Conservation (phyloP, 805 yeast genomes). For the Maudiozyma turicensis region DNA sequence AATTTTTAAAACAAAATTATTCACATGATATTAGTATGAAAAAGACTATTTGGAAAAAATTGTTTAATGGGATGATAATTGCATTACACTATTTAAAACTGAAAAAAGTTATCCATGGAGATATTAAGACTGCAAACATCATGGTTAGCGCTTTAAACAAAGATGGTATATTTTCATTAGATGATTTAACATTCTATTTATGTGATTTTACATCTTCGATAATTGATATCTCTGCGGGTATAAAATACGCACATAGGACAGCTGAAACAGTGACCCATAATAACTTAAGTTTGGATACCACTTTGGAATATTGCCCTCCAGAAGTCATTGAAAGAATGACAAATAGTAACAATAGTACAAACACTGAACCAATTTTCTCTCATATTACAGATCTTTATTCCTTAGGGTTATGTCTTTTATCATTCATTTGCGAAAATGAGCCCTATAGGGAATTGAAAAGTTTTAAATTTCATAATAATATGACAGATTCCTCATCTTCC, state of each 20-base stretch:
- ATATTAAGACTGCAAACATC: conserved; percentile 17
- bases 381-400: conserved; percentile 12
- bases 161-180: neutral
- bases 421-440: conserved; percentile 12
- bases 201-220: conserved; percentile 15
- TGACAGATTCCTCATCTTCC: neutral
- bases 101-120: conserved; percentile 12
- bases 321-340: conserved; percentile 5
- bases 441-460: conserved; percentile 11
- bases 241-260: neutral
- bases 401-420: conserved; percentile 12
- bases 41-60: conserved; percentile 9
- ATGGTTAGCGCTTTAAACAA: conserved; percentile 1
- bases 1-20: neutral
- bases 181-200: conserved; percentile 6
- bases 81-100: conserved; percentile 7
- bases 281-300: conserved; percentile 7
- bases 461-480: conserved; percentile 2
- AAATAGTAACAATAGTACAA: neutral
- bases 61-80: conserved; percentile 4
- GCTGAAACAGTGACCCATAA: neutral
- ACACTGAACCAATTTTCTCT: neutral
- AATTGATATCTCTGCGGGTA: neutral
- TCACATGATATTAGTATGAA: neutral
- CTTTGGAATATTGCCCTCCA: conserved; percentile 17